A percentile compares a stretch with the other conserved stretches of the same genome.
These are phyloP conservation scores for Medicago arabica DNA, from an alignment of 306 rosid species.

Conservation along the genomic window DNA sequence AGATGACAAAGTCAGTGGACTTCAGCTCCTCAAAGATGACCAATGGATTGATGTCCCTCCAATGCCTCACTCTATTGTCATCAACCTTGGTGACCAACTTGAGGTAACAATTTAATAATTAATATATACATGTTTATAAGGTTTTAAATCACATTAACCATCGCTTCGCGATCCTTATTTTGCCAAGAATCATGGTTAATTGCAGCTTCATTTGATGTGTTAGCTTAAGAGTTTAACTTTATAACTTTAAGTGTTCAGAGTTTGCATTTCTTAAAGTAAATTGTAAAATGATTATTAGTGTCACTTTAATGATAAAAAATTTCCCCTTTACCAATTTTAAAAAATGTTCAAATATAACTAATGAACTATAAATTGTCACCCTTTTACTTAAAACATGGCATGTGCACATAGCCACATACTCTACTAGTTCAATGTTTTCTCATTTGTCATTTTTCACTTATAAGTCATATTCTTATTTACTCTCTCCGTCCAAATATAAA, in stretches of 20 bases:
- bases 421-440: neutral
- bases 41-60: conserved; percentile 96
- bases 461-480: neutral
- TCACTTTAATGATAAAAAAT: too few relatives aligned
- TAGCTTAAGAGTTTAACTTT: too few relatives aligned
- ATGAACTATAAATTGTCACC: too few relatives aligned
- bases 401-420: neutral
- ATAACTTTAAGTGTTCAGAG: too few relatives aligned
- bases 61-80: conserved; percentile 91
- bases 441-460: neutral
- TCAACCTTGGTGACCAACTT: conserved; percentile 98
- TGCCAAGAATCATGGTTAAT: neutral
- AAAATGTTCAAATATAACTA: too few relatives aligned
- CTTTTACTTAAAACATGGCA: neutral
- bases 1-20: conserved; percentile 94
- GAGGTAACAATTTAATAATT: conserved; percentile 58
- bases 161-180: neutral
- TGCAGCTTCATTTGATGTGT: too few relatives aligned
- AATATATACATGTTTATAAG: neutral
- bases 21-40: conserved; percentile 91
- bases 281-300: too few relatives aligned
- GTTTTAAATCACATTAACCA: neutral
- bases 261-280: too few relatives aligned
- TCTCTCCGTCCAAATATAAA: too few relatives aligned
- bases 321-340: too few relatives aligned